phyloP scores from a whole-genome alignment of 176 grass and related monocot species.

The Carex pumila region DNA sequence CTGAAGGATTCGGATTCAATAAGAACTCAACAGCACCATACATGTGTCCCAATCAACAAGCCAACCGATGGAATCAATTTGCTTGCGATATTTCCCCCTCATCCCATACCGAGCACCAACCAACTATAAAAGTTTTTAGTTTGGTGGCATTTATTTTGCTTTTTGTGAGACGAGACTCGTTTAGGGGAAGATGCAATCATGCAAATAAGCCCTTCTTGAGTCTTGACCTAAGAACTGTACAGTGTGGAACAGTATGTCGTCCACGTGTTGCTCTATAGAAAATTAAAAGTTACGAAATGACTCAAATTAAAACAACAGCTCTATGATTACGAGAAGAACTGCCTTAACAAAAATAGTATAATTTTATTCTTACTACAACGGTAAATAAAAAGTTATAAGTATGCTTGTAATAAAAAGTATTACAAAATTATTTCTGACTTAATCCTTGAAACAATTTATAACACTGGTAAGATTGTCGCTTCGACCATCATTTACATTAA shows the following conservation, averaged over 20 bases:
- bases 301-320: not conserved
- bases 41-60: slow-evolving; percentile 47
- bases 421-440: not conserved
- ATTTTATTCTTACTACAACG: too few relatives aligned
- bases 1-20: not conserved
- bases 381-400: not conserved
- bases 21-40: slow-evolving; percentile 31
- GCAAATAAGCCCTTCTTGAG: slow-evolving; percentile 26
- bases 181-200: not conserved
- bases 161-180: slow-evolving; percentile 42
- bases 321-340: not conserved
- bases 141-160: slow-evolving; percentile 71
- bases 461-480: too few relatives aligned
- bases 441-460: too few relatives aligned
- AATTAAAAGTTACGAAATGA: not conserved
- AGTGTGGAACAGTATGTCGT: not conserved
- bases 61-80: slow-evolving; percentile 41
- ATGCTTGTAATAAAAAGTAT: not conserved
- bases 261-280: not conserved
- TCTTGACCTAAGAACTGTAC: slow-evolving; percentile 26
- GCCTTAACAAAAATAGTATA: not conserved
- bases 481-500: too few relatives aligned
- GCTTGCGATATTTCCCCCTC: slow-evolving; percentile 58
- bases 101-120: slow-evolving; percentile 39
- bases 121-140: slow-evolving; percentile 31